These are phyloP conservation scores for Lagenidium giganteum DNA, from an alignment of 352 stramenopile species.

Conservation along the genomic window DNA sequence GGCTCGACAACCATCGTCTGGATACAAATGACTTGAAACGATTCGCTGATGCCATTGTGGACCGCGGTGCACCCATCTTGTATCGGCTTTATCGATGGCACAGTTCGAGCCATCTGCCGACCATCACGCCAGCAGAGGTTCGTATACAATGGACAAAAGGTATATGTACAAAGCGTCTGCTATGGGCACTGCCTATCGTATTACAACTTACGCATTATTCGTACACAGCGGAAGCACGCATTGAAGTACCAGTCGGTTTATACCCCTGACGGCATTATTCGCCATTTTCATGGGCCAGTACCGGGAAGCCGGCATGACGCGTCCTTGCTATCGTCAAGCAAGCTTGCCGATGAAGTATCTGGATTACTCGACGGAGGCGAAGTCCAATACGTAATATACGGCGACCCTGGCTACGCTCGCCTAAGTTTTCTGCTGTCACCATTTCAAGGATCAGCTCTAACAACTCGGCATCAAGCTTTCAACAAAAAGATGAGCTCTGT, in stretches of 20 bases:
- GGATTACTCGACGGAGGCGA: no score
- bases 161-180: no score
- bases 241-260: slow-evolving; percentile 7
- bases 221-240: neutral
- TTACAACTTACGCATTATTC: no score
- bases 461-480: neutral
- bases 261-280: slow-evolving; percentile 2
- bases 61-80: no score
- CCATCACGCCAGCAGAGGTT: slow-evolving; percentile 1
- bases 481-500: slow-evolving; percentile 3
- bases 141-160: slow-evolving; percentile 9
- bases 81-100: slow-evolving; percentile 14
- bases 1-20: no score
- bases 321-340: neutral
- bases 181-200: no score
- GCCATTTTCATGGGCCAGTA: slow-evolving; percentile 1
- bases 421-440: neutral
- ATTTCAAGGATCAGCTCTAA: neutral
- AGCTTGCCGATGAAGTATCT: no score
- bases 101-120: slow-evolving; percentile 4
- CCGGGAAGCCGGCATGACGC: slow-evolving; percentile 6
- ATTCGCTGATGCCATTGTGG: no score
- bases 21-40: no score
- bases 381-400: no score
- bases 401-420: no score